Base-by-base conservation (phyloP, 1,284 basidiomycete species). In the Tilletia horrida region DNA sequence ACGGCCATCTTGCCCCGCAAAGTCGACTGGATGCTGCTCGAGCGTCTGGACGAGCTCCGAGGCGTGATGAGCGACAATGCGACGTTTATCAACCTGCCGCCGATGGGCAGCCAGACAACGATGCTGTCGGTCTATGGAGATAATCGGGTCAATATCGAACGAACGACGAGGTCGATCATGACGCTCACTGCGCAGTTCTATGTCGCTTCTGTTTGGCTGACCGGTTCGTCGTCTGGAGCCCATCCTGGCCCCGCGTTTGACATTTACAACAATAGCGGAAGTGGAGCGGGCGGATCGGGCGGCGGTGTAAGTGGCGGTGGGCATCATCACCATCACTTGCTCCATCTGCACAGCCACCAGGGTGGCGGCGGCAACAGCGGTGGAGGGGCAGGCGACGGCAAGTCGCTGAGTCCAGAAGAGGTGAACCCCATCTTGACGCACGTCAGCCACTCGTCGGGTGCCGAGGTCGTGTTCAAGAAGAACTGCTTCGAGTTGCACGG, bases 401-500 rank as follows among this genome's bases (percentile, higher is more conserved):
- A 83, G 31, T 89, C 88, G 18, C 86, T 95, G 76, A 96, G 92
- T 78, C 86, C 90, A 13, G 86, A 89, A 2, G 91, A 93, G 77
- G 90, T 97, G 66, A 88, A 92, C 23, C 88, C 89, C 0, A 86
- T 96, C 57, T 85, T 97, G 67, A 92, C 92, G 82, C 89, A 91
- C 78, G 90, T 97, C 66, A 90, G 92, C 59, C 88, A 90, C 72
- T 85, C 88, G 14, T 92, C 92, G 1, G 92, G 94, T 2, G 92
- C 95, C 40, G 95, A 97, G 82, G 88, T 95, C 43, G 92, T 97
- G 7, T 97, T 96, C 85, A 97, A 97, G 84, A 90, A 89, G 80
- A 96, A 95, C 87, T 93, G 91, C 83, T 97, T 97, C 77, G 95
- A 97, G 84, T 89, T 96, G 85, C 92, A 97, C 79, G 95, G 95